Evolutionary conservation across 2,329 filamentous ascomycete genomes (phyloP).

Genomic region (Alternaria metachromatica): DNA sequence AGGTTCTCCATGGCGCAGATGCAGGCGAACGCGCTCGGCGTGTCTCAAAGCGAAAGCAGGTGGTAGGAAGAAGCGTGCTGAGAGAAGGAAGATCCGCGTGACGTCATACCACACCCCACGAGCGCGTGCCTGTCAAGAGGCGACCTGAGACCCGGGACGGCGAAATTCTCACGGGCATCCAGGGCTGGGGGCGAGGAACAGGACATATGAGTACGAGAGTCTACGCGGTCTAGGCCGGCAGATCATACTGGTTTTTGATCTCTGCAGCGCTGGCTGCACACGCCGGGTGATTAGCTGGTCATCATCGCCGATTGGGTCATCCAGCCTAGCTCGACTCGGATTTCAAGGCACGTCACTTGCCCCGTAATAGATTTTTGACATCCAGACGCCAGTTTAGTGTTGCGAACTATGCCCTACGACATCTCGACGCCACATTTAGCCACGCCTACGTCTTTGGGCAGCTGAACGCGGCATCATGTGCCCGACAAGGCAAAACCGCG

Average conservation of each 20-base stretch:
- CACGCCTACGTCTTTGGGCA: neutral
- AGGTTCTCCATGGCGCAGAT: conserved; percentile 28
- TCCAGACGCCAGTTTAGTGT: neutral
- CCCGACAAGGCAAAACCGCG: neutral
- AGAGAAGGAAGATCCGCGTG: conserved; percentile 4
- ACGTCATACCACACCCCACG: conserved; percentile 16
- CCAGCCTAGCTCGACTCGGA: neutral
- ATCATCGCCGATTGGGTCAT: conserved; percentile 11
- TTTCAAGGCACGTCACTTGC: neutral
- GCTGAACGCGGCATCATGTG: neutral
- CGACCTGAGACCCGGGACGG: neutral
- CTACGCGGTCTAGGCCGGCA: conserved; percentile 14
- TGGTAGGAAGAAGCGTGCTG: conserved; percentile 12
- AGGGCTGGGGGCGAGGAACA: conserved; percentile 2
- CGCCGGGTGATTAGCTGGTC: neutral
- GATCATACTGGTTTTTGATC: conserved; percentile 4
- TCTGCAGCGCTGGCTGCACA: conserved; percentile 7
- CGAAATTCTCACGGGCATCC: neutral
- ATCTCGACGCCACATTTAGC: neutral
- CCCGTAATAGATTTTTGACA: neutral
- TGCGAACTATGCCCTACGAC: neutral
- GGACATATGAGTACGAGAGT: neutral
- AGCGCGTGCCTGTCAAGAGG: conserved; percentile 3
- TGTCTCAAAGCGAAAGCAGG: conserved; percentile 3
- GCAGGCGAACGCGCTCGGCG: conserved; percentile 1